phyloP scores from a whole-genome alignment of 2,329 filamentous ascomycete genomes.

The Calycina marina region DNA sequence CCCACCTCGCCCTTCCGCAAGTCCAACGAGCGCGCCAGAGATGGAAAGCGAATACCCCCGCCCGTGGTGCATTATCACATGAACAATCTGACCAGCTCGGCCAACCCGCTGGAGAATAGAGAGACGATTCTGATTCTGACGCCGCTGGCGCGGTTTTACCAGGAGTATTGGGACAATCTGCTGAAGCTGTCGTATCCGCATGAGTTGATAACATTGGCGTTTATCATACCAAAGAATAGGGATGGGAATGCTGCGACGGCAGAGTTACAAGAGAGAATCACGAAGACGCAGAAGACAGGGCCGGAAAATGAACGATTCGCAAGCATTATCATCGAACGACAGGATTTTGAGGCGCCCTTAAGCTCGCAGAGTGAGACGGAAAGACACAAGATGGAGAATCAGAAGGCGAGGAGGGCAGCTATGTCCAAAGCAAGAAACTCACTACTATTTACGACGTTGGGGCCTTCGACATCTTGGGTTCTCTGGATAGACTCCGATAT shows the following conservation, averaged over 20 bases:
- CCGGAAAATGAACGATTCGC: conserved; percentile 73
- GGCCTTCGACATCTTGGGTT: conserved; percentile 86
- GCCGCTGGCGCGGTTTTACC: conserved; percentile 85
- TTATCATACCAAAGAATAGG: conserved; percentile 87
- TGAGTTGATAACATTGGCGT: conserved; percentile 85
- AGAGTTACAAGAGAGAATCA: conserved; percentile 70
- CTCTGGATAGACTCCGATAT: conserved; percentile 92
- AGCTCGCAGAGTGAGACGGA: conserved; percentile 72
- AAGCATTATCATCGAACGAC: conserved; percentile 83
- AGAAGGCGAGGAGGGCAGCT: conserved; percentile 70
- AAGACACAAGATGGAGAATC: conserved; percentile 81
- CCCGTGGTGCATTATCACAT: conserved; percentile 88
- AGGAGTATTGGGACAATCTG: conserved; percentile 90
- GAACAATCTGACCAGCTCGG: conserved; percentile 81
- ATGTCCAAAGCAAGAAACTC: conserved; percentile 94
- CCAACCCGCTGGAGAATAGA: conserved; percentile 58
- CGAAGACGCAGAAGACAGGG: conserved; percentile 66
- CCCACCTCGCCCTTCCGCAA: conserved; percentile 64
- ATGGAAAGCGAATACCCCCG: conserved; percentile 46
- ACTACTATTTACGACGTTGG: conserved; percentile 85
- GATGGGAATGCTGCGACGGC: conserved; percentile 80
- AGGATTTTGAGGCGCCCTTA: conserved; percentile 81
- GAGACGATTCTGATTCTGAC: conserved; percentile 87
- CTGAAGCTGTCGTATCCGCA: conserved; percentile 76
- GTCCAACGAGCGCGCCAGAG: conserved; percentile 37